Evolutionary conservation across 179 eudicot species (phyloP).

Genomic region (Corrigiola litoralis): DNA sequence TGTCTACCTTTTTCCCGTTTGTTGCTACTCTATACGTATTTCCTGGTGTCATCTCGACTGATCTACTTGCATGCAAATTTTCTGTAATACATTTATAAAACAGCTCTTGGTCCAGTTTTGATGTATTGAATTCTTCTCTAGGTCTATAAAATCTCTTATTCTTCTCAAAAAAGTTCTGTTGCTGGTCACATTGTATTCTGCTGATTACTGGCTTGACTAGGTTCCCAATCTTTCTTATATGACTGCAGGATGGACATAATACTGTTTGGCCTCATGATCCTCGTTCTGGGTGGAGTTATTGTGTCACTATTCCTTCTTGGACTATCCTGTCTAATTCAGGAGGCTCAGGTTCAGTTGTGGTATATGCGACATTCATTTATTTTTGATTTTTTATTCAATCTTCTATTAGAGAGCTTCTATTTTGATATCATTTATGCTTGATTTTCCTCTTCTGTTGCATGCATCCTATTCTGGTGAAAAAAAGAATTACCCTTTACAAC

Average conservation of each 20-base stretch:
- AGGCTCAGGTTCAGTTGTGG: slow-evolving; percentile 79
- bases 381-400: neutral
- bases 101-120: neutral
- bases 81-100: neutral
- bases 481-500: neutral
- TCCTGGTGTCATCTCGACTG: neutral
- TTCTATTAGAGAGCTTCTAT: neutral
- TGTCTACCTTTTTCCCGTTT: too few species aligned
- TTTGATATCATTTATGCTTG: slow-evolving; percentile 3
- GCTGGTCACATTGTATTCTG: neutral
- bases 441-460: neutral
- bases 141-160: neutral
- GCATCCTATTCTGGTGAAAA: neutral
- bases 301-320: slow-evolving; percentile 84
- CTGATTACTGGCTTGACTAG: neutral
- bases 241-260: slow-evolving; percentile 63
- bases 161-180: neutral
- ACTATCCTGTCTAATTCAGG: slow-evolving; percentile 55
- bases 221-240: neutral
- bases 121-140: neutral
- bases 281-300: slow-evolving; percentile 88
- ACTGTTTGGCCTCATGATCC: slow-evolving; percentile 89
- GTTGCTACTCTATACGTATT: too few species aligned
- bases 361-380: slow-evolving; percentile 24
- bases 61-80: neutral